phyloP scores from a whole-genome alignment of 345 rosid genomes.

The Turritis glabra region DNA sequence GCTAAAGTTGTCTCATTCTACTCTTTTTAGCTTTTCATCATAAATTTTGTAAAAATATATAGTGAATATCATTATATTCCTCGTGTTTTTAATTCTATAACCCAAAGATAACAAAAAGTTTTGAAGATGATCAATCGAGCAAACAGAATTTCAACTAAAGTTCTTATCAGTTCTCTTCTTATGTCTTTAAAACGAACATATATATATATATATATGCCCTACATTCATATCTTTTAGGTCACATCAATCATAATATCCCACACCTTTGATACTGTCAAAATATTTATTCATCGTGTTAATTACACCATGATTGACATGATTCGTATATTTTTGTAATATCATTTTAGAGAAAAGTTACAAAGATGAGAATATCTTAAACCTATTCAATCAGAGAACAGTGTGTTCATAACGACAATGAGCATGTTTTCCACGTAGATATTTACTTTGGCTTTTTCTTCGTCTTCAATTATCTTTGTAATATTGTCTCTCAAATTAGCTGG shows the following conservation, averaged over 20 bases:
- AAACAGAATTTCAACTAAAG: too few relatives aligned
- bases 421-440: neutral
- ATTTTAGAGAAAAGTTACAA: neutral
- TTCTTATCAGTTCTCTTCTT: too few relatives aligned
- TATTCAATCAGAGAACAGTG: neutral
- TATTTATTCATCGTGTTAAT: neutral
- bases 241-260: neutral
- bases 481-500: neutral
- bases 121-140: too few relatives aligned
- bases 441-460: conserved; percentile 1
- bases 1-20: too few relatives aligned
- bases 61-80: too few relatives aligned
- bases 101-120: too few relatives aligned
- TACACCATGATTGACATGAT: neutral
- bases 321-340: neutral
- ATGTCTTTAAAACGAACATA: too few relatives aligned
- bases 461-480: neutral
- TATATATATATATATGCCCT: neutral
- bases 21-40: too few relatives aligned
- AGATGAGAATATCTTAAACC: neutral
- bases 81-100: too few relatives aligned
- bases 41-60: too few relatives aligned
- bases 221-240: neutral
- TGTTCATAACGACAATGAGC: neutral
- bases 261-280: neutral